Evolutionary conservation across 257 asterid species (phyloP).

Genomic region (Solanum gracilifrons): DNA sequence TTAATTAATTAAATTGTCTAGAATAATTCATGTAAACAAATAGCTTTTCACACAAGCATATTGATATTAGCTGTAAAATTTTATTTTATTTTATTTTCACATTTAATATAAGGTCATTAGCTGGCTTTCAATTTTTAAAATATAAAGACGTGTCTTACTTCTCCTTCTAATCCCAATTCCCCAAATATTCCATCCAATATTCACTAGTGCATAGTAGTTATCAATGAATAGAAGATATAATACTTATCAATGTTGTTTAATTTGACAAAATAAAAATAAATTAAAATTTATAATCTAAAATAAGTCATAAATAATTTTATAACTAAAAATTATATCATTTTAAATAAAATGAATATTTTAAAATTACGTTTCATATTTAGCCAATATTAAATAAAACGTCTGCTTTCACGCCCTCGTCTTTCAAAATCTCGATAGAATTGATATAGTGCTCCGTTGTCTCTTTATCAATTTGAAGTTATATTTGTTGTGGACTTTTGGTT

Average conservation of each 20-base stretch:
- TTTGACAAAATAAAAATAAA: too few species aligned
- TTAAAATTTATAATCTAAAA: rapidly evolving
- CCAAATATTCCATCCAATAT: background rate
- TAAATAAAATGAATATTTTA: too few species aligned
- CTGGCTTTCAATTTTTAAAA: background rate
- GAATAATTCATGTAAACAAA: background rate
- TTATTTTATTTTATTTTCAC: background rate
- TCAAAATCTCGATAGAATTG: too few species aligned
- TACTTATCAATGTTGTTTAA: background rate
- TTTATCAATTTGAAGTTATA: too few species aligned
- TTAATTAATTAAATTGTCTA: background rate
- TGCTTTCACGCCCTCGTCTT: background rate
- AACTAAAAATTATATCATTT: too few species aligned
- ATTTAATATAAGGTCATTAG: background rate
- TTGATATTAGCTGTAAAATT: background rate
- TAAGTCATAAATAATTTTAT: background rate
- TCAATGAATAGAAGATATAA: too few species aligned
- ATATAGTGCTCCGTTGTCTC: too few species aligned
- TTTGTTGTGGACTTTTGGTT: background rate
- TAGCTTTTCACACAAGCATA: background rate
- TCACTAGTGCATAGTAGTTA: background rate
- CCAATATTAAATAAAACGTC: too few species aligned
- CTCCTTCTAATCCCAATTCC: background rate
- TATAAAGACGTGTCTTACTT: background rate
- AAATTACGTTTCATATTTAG: too few species aligned